phyloP scores from a whole-genome alignment of 73 alveolate genomes.

The Tetrahymena thermophila region DNA sequence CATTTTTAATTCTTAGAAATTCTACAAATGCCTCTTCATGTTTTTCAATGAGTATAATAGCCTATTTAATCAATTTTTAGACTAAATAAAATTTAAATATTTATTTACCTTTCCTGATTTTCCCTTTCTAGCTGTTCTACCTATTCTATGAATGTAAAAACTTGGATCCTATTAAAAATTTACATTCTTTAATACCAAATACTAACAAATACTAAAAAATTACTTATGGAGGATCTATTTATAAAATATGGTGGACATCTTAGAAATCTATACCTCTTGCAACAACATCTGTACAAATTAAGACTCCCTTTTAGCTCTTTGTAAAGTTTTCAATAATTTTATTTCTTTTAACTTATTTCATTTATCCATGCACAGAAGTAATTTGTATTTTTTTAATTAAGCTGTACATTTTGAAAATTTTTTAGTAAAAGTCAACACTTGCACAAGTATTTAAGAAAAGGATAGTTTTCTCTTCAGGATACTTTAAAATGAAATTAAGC shows the following conservation, averaged over 20 bases:
- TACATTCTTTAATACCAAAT: not conserved
- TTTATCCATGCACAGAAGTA: slow-evolving; percentile 78
- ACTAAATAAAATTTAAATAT: not conserved
- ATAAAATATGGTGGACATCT: slow-evolving; percentile 92
- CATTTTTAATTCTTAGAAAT: slow-evolving; percentile 30
- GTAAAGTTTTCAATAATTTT: slow-evolving; percentile 76
- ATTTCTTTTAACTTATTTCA: slow-evolving; percentile 84
- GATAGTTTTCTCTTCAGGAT: slow-evolving; percentile 52
- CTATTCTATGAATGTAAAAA: slow-evolving; percentile 93
- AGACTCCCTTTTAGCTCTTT: slow-evolving; percentile 50
- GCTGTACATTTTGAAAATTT: slow-evolving; percentile 34
- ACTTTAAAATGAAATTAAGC: slow-evolving; percentile 31
- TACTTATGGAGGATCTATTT: slow-evolving; percentile 88
- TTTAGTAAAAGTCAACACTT: slow-evolving; percentile 72
- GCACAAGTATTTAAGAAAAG: slow-evolving; percentile 93
- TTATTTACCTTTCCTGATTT: slow-evolving; percentile 68
- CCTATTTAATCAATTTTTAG: not conserved
- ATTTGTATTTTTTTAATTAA: not conserved
- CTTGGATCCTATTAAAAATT: slow-evolving; percentile 67
- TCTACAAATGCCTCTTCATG: slow-evolving; percentile 45
- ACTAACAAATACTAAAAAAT: not conserved
- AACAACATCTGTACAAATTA: slow-evolving; percentile 97
- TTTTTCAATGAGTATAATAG: slow-evolving; percentile 23
- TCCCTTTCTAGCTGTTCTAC: slow-evolving; percentile 99
- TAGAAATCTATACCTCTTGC: slow-evolving; percentile 99